These are phyloP conservation scores for Leersia perrieri DNA, from an alignment of 176 grass and related monocot genomes.

Conservation along the genomic window DNA sequence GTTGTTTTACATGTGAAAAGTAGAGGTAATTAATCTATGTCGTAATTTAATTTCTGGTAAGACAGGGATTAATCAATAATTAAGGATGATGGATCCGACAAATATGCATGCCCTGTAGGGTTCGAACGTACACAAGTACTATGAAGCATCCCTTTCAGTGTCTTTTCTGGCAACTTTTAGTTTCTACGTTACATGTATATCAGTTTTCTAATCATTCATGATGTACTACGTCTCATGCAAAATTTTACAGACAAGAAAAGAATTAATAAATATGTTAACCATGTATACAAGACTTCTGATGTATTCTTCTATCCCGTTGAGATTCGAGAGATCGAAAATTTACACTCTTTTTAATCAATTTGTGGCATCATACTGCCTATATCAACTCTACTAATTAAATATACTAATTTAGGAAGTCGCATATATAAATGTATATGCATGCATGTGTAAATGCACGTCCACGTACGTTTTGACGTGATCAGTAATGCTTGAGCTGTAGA, in stretches of 20 bases:
- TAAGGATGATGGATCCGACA: background rate
- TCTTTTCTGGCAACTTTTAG: slow-evolving; percentile 16
- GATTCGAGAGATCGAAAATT: too few relatives aligned
- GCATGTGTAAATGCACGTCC: background rate
- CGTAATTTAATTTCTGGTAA: slow-evolving; percentile 25
- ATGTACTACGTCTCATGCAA: background rate
- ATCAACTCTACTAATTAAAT: background rate
- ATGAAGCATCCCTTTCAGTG: slow-evolving; percentile 1
- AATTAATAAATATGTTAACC: background rate
- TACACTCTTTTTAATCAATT: too few relatives aligned
- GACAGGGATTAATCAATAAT: background rate
- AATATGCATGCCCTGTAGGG: background rate
- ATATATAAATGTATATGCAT: background rate
- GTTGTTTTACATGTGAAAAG: background rate
- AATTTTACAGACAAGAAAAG: background rate
- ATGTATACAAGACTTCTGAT: background rate
- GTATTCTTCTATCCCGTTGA: background rate
- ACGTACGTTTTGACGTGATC: background rate
- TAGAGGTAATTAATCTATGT: slow-evolving; percentile 8
- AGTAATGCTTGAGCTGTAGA: background rate
- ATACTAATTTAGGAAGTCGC: background rate
- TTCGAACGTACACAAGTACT: background rate
- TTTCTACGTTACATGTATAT: background rate
- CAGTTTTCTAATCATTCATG: background rate
- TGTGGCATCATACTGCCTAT: too few relatives aligned